Conservation (phyloP, 805 yeast genomes). For the Maudiozyma barnettii region DNA sequence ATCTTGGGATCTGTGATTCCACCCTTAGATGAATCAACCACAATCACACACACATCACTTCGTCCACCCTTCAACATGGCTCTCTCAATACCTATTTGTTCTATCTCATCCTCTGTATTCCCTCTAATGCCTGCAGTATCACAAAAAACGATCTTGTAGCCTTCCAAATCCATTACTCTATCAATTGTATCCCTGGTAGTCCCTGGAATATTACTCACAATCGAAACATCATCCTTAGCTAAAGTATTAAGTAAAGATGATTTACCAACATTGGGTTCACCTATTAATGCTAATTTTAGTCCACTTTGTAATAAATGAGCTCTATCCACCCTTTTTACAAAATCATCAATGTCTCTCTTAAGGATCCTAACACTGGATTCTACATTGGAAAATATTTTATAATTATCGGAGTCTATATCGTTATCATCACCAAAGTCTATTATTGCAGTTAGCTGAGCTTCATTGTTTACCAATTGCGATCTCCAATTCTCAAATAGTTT, state of each 20-base stretch:
- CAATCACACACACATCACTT: constrained; percentile 64
- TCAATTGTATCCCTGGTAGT: constrained; percentile 88
- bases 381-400: constrained; percentile 41
- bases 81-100: constrained; percentile 69
- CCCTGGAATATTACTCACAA: constrained; percentile 86
- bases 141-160: constrained; percentile 73
- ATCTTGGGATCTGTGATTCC: constrained; percentile 31
- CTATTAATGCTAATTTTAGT: constrained; percentile 60
- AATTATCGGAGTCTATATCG: constrained; percentile 56
- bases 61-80: constrained; percentile 51
- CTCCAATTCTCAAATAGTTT: constrained; percentile 58
- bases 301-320: constrained; percentile 65
- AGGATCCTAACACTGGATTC: constrained; percentile 34
- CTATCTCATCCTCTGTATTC: constrained; percentile 47
- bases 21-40: constrained; percentile 30
- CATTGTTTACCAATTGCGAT: constrained; percentile 46
- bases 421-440: constrained; percentile 95
- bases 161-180: constrained; percentile 69
- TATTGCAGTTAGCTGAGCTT: constrained; percentile 74
- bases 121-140: constrained; percentile 94
- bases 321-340: constrained; percentile 38
- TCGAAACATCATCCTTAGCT: constrained; percentile 74
- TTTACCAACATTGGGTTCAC: constrained; percentile 96
- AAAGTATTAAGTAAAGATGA: constrained; percentile 74
- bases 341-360: constrained; percentile 35